phyloP scores from a whole-genome alignment of 495 filamentous ascomycete species.

The Glutinoglossum americanum region DNA sequence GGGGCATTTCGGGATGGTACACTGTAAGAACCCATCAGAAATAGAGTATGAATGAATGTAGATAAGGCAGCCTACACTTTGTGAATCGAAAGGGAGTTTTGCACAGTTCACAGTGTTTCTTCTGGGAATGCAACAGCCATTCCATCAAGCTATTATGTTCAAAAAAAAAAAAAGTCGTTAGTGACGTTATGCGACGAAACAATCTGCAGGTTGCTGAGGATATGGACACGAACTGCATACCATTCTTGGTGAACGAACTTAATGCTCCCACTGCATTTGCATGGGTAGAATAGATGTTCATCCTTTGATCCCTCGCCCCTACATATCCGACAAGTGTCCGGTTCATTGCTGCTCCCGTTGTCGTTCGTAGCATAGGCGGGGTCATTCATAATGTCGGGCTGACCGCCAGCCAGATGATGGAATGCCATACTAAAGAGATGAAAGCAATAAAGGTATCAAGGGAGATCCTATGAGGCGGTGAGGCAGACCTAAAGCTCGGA shows the following conservation, averaged over 20 bases:
- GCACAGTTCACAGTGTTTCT: constrained; percentile 98
- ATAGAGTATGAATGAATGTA: background rate
- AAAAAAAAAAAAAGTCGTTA: background rate
- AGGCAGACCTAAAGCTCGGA: background rate
- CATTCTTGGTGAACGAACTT: constrained; percentile 96
- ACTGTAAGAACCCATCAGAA: constrained; percentile 17
- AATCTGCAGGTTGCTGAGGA: background rate
- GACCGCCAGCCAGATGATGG: background rate
- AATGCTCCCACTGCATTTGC: constrained; percentile 96
- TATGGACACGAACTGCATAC: background rate
- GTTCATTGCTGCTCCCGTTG: constrained; percentile 12
- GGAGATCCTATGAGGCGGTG: background rate
- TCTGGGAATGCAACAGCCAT: constrained; percentile 93
- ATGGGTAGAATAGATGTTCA: constrained; percentile 88
- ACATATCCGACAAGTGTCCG: constrained; percentile 88
- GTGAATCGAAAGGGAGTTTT: constrained; percentile 96
- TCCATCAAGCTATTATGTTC: constrained; percentile 42
- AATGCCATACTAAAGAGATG: background rate
- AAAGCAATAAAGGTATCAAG: background rate
- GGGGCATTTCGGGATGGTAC: constrained; percentile 84
- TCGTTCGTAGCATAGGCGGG: constrained; percentile 25
- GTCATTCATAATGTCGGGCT: constrained; percentile 46
- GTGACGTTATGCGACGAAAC: background rate
- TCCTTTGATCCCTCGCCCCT: constrained; percentile 65
- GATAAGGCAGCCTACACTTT: constrained; percentile 26